Percentiles rank a stretch among this genome's conserved stretches.
Conservation (phyloP, 2,329 filamentous ascomycete genomes). For the Teratosphaeria nubilosa region DNA sequence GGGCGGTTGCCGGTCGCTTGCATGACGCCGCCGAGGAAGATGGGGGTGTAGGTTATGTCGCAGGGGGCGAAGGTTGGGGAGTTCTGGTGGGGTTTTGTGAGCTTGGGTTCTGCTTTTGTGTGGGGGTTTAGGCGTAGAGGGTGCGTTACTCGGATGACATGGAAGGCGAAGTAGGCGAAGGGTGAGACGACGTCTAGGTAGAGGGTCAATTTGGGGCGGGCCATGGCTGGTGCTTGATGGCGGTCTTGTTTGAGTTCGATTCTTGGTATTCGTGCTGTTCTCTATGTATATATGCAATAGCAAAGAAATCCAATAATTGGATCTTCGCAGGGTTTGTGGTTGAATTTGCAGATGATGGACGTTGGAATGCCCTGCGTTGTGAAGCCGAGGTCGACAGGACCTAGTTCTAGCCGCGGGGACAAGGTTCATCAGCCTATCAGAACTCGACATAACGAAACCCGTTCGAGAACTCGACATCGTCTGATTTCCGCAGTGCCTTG, state of each 20-base stretch:
- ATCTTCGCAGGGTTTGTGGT: background rate
- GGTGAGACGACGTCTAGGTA: slow-evolving; percentile 52
- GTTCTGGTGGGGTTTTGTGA: slow-evolving; percentile 31
- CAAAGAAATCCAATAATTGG: background rate
- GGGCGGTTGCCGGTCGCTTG: slow-evolving; percentile 44
- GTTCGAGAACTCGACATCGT: too few relatives aligned
- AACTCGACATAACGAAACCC: too few relatives aligned
- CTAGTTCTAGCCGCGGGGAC: background rate
- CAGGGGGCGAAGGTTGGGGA: slow-evolving; percentile 45
- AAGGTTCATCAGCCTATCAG: background rate
- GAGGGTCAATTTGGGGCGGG: slow-evolving; percentile 43
- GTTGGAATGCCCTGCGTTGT: background rate
- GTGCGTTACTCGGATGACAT: slow-evolving; percentile 26
- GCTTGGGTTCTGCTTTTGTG: background rate
- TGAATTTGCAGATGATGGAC: background rate
- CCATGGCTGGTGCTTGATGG: slow-evolving; percentile 25
- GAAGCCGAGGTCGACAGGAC: background rate
- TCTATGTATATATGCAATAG: background rate
- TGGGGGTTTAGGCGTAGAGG: background rate
- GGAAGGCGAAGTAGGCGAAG: slow-evolving; percentile 51
- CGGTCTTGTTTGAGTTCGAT: background rate
- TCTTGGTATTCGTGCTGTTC: background rate
- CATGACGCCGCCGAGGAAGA: slow-evolving; percentile 52
- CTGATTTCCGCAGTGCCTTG: too few relatives aligned
- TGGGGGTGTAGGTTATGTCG: slow-evolving; percentile 47